These are phyloP conservation scores for Lagenaria siceraria DNA, from an alignment of 306 rosid species.

Conservation along the genomic window DNA sequence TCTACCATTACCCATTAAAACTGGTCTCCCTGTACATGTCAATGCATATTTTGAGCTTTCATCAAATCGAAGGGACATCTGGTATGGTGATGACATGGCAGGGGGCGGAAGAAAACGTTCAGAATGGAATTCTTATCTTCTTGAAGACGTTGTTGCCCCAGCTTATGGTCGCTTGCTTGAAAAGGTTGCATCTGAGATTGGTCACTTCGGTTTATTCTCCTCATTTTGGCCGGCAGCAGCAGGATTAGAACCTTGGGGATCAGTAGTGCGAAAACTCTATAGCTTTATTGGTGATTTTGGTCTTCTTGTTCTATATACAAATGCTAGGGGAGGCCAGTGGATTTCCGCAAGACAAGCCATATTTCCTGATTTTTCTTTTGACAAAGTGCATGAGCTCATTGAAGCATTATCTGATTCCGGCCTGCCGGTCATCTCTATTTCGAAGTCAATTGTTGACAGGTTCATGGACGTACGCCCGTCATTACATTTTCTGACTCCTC, in stretches of 20 bases:
- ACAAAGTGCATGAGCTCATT: conserved; percentile 47
- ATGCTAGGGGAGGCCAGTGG: conserved; percentile 97
- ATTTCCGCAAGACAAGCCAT: conserved; percentile 77
- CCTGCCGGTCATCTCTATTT: conserved; percentile 62
- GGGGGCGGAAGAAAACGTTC: conserved; percentile 97
- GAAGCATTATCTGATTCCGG: conserved; percentile 67
- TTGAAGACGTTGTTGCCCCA: conserved; percentile 88
- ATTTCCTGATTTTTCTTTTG: conserved; percentile 86
- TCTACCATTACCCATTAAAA: conserved; percentile 74
- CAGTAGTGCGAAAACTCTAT: conserved; percentile 60
- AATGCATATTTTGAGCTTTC: conserved; percentile 96
- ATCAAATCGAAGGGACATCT: conserved; percentile 95
- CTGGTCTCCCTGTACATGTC: conserved; percentile 89
- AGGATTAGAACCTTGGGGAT: conserved; percentile 87
- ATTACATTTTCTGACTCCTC: conserved; percentile 77
- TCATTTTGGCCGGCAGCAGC: conserved; percentile 77
- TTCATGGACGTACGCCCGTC: conserved; percentile 76
- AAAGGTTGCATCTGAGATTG: conserved; percentile 76
- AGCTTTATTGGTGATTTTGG: conserved; percentile 59
- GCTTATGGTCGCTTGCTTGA: conserved; percentile 86
- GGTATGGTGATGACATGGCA: conserved; percentile 96
- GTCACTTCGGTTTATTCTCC: conserved; percentile 71
- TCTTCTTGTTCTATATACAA: conserved; percentile 59
- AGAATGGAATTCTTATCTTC: conserved; percentile 92
- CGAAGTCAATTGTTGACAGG: conserved; percentile 54